Percentiles rank a stretch among this genome's conserved stretches.
Evolutionary conservation across 2,329 filamentous ascomycete species (phyloP).

Genomic region (Tolypocladium ophioglossoides): DNA sequence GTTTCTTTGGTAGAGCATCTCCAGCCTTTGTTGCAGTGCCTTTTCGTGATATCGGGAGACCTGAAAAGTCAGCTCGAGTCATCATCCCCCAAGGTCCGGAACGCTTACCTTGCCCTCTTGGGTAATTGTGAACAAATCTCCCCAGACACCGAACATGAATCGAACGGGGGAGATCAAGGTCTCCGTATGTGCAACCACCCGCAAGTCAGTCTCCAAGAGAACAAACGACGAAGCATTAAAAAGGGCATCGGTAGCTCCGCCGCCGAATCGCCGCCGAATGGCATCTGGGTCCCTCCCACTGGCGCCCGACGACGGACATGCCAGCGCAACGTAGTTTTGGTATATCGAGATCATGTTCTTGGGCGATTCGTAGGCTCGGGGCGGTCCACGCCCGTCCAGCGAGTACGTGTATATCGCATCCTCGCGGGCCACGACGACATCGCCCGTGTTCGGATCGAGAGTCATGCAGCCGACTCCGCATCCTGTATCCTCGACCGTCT

Average conservation of each 20-base stretch:
- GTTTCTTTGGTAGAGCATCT: conserved; percentile 89
- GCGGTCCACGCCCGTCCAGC: conserved; percentile 71
- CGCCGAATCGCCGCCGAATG: conserved; percentile 62
- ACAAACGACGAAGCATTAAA: conserved; percentile 85
- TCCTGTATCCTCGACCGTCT: conserved; percentile 79
- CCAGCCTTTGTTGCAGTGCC: conserved; percentile 77
- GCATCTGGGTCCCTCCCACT: conserved; percentile 47
- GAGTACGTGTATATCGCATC: conserved; percentile 96
- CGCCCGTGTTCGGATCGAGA: conserved; percentile 65
- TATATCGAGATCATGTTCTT: conserved; percentile 75
- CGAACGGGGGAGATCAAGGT: conserved; percentile 72
- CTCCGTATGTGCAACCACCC: conserved; percentile 84
- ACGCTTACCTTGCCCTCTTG: conserved; percentile 76
- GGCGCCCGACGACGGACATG: conserved; percentile 59
- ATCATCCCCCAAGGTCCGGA: too few relatives aligned
- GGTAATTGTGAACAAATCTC: conserved; percentile 79
- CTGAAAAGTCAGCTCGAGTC: conserved; percentile 27
- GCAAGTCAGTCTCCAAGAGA: conserved; percentile 81
- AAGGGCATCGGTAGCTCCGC: conserved; percentile 57
- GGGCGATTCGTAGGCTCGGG: conserved; percentile 81
- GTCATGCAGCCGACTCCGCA: conserved; percentile 96
- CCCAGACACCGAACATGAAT: conserved; percentile 78
- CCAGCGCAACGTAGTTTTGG: conserved; percentile 76
- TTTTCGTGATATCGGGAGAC: conserved; percentile 87
- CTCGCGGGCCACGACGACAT: conserved; percentile 85